Evolutionary conservation across 2,329 filamentous ascomycete species (phyloP).

Genomic region (Penicillium sp.): DNA sequence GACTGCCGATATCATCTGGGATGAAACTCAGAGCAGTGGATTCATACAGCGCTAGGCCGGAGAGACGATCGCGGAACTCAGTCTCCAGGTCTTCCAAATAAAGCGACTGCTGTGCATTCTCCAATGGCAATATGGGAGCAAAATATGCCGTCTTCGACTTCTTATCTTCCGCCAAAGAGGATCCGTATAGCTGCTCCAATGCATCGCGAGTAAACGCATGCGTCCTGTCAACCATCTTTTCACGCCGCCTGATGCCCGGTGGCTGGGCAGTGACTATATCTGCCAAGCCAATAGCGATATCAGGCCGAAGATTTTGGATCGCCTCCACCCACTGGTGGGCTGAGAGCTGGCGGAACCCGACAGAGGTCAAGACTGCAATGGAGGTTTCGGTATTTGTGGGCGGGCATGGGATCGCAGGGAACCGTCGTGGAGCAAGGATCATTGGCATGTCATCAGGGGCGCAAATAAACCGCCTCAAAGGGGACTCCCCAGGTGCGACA

Average conservation of each 20-base stretch:
- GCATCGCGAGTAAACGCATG: slow-evolving; percentile 76
- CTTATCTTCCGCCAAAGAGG: slow-evolving; percentile 28
- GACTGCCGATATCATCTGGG: slow-evolving; percentile 55
- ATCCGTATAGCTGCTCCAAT: slow-evolving; percentile 48
- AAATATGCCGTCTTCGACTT: slow-evolving; percentile 54
- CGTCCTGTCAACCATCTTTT: slow-evolving; percentile 82
- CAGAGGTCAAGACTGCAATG: slow-evolving; percentile 78
- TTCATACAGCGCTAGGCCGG: slow-evolving; percentile 76
- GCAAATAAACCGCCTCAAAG: slow-evolving; percentile 74
- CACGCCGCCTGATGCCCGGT: slow-evolving; percentile 68
- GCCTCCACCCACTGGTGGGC: slow-evolving; percentile 67
- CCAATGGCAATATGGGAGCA: slow-evolving; percentile 69
- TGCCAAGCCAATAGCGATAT: slow-evolving; percentile 75
- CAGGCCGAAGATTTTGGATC: slow-evolving; percentile 66
- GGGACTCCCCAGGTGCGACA: slow-evolving; percentile 47
- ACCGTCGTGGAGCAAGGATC: slow-evolving; percentile 73
- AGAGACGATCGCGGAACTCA: slow-evolving; percentile 56
- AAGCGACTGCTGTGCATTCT: slow-evolving; percentile 70
- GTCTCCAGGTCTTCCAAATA: slow-evolving; percentile 75
- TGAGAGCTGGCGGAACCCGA: slow-evolving; percentile 73
- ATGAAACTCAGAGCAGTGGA: slow-evolving; percentile 67
- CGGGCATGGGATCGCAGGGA: slow-evolving; percentile 71
- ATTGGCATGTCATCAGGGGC: slow-evolving; percentile 65
- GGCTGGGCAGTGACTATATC: slow-evolving; percentile 65
- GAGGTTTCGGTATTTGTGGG: slow-evolving; percentile 66